phyloP scores from a whole-genome alignment of 2,329 filamentous ascomycete genomes.

The Diaporthe destruens region DNA sequence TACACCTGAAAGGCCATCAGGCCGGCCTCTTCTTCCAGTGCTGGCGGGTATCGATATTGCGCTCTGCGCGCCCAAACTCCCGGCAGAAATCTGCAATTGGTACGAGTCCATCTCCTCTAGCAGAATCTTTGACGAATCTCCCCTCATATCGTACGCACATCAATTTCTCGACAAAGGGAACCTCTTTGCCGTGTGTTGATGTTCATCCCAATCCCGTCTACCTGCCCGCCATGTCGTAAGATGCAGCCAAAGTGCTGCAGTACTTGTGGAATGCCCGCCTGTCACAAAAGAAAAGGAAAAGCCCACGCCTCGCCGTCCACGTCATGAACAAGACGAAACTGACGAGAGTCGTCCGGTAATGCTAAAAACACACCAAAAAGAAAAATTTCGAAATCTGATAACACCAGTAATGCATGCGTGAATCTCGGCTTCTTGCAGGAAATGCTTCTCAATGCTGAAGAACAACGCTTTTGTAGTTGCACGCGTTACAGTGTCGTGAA shows the following conservation, averaged over 20 bases:
- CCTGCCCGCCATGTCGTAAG: background rate
- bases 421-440: constrained; percentile 28
- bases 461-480: constrained; percentile 24
- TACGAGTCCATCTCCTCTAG: constrained; percentile 17
- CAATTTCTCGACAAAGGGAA: constrained; percentile 31
- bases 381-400: constrained; percentile 5
- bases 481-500: constrained; percentile 20
- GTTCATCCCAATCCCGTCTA: background rate
- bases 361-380: constrained; percentile 1
- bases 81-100: background rate
- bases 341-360: background rate
- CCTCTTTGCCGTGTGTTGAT: constrained; percentile 8
- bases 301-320: background rate
- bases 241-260: background rate
- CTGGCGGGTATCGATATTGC: constrained; percentile 37
- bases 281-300: constrained; percentile 2
- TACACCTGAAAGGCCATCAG: constrained; percentile 33
- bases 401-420: constrained; percentile 34
- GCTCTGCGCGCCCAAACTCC: constrained; percentile 38
- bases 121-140: background rate
- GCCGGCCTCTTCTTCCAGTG: constrained; percentile 30
- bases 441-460: constrained; percentile 38
- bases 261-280: background rate
- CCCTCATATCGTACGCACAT: background rate
- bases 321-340: background rate